Conservation (phyloP, 345 rosid species). For the Camelina hispida region DNA sequence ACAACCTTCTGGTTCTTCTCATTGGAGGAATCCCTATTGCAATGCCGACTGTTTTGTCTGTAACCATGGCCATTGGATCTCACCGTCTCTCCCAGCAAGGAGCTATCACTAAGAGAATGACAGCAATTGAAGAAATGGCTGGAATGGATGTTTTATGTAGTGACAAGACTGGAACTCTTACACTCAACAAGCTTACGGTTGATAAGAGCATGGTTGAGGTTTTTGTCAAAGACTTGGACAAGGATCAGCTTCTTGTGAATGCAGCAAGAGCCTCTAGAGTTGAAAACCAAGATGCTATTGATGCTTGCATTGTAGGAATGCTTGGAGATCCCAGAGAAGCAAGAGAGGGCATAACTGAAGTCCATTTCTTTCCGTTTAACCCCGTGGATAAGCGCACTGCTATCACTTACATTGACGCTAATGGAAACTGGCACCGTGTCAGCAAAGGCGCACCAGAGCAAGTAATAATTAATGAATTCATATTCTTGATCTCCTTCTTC, state of each 20-base stretch:
- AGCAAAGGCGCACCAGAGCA: slow-evolving; percentile 94
- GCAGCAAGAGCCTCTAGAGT: slow-evolving; percentile 88
- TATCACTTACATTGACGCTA: slow-evolving; percentile 69
- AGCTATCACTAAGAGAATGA: slow-evolving; percentile 89
- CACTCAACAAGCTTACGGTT: slow-evolving; percentile 87
- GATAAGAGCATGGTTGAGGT: slow-evolving; percentile 82
- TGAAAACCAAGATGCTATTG: slow-evolving; percentile 82
- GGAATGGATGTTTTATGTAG: slow-evolving; percentile 90
- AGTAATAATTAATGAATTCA: slow-evolving; percentile 46
- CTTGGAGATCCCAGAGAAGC: slow-evolving; percentile 55
- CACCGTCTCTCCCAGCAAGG: slow-evolving; percentile 85
- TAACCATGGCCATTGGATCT: slow-evolving; percentile 89
- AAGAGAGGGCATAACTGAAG: slow-evolving; percentile 72
- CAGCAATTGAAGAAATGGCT: slow-evolving; percentile 93
- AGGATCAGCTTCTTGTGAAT: slow-evolving; percentile 58
- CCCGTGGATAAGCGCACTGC: slow-evolving; percentile 93
- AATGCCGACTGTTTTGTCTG: slow-evolving; percentile 89
- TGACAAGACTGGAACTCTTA: slow-evolving; percentile 90
- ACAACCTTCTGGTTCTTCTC: slow-evolving; percentile 80
- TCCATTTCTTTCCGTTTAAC: slow-evolving; percentile 85
- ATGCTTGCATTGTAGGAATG: slow-evolving; percentile 49
- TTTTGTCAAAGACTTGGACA: slow-evolving; percentile 65
- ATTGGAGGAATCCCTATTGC: slow-evolving; percentile 95
- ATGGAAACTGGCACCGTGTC: slow-evolving; percentile 74
- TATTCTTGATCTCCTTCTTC: neutral